These are phyloP conservation scores for Aureobasidium melanogenum DNA, from an alignment of 2,329 filamentous ascomycete species.

Conservation along the genomic window DNA sequence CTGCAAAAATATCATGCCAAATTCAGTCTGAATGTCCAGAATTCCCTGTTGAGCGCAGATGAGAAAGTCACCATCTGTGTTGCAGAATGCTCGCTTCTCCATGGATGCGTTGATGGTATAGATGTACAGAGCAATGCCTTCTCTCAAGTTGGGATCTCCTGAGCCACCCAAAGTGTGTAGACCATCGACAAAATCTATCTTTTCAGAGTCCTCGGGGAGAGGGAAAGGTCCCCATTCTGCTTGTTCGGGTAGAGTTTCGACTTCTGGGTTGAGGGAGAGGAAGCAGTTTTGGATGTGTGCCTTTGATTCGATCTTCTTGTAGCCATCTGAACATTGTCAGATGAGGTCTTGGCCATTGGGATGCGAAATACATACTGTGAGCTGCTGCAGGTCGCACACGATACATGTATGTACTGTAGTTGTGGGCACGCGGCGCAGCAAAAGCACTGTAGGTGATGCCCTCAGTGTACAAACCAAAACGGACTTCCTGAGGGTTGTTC, in stretches of 20 bases:
- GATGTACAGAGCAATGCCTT: constrained; percentile 42
- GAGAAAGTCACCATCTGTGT: constrained; percentile 33
- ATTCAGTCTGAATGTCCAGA: constrained; percentile 31
- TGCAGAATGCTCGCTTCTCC: constrained; percentile 38
- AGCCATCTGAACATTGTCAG: constrained; percentile 10
- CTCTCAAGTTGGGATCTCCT: constrained; percentile 42
- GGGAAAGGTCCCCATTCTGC: constrained; percentile 40
- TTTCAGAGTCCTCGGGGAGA: constrained; percentile 26
- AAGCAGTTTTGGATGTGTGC: constrained; percentile 35
- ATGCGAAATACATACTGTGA: constrained; percentile 28
- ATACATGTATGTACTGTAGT: constrained; percentile 39
- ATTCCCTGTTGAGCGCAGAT: constrained; percentile 29
- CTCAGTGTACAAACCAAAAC: constrained; percentile 39
- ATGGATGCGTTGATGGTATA: constrained; percentile 42
- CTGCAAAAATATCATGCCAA: constrained; percentile 30
- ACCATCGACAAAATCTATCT: constrained; percentile 40
- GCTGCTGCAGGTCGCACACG: constrained; percentile 35
- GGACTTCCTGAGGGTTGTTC: constrained; percentile 34
- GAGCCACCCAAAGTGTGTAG: constrained; percentile 42
- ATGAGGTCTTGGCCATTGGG: too few species aligned
- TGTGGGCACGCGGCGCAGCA: constrained; percentile 32
- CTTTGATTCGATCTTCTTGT: constrained; percentile 15
- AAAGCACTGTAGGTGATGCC: constrained; percentile 38
- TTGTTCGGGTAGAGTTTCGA: constrained; percentile 42
- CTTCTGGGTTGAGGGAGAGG: constrained; percentile 37